A percentile compares a stretch with the other conserved stretches of the same genome.
These are phyloP conservation scores for Rhynchospora tenuis DNA, from an alignment of 176 grass and related monocot species.

Conservation along the genomic window DNA sequence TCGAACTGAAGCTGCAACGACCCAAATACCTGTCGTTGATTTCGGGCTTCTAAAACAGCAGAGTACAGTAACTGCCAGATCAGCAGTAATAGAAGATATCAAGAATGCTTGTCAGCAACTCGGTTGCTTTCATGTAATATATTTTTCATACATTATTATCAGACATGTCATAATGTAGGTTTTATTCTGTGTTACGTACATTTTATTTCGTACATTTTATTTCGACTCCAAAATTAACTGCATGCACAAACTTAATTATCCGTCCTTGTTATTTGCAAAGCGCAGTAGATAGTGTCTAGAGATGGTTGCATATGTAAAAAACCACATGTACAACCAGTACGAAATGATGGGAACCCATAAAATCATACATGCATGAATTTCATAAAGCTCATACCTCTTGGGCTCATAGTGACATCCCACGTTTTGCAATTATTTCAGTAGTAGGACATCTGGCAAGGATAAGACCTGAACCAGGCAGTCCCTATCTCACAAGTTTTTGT, in stretches of 20 bases:
- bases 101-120: slow-evolving; percentile 27
- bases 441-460: background rate
- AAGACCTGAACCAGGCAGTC: background rate
- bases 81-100: slow-evolving; percentile 23
- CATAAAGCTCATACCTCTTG: background rate
- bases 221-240: background rate
- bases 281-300: background rate
- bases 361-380: background rate
- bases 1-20: background rate
- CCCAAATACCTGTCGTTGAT: slow-evolving; percentile 30
- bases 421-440: background rate
- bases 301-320: background rate
- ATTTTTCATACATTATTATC: background rate
- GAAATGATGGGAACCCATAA: background rate
- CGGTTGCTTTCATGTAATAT: slow-evolving; percentile 34
- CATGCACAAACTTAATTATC: background rate
- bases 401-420: background rate
- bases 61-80: background rate
- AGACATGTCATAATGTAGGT: background rate
- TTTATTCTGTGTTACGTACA: background rate
- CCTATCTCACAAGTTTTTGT: background rate
- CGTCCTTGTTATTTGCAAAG: background rate
- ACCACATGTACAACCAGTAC: background rate
- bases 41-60: slow-evolving; percentile 13
- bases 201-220: background rate